These are phyloP conservation scores for Suhomyces pyralidae DNA, from an alignment of 805 yeast species.

Conservation along the genomic window DNA sequence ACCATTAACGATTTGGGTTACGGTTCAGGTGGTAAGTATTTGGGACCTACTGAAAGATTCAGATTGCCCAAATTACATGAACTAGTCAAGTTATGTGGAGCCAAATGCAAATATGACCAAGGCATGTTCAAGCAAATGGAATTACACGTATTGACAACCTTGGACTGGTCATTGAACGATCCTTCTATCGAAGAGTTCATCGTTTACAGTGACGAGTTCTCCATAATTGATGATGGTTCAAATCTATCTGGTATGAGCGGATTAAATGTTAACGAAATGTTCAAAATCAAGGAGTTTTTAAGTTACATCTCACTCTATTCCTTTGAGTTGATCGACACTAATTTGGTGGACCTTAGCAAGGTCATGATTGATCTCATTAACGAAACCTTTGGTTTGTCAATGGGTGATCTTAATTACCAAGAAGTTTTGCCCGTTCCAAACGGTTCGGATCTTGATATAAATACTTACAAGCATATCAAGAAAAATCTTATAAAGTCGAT, in stretches of 20 bases:
- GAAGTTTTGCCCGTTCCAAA: background rate
- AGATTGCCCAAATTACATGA: constrained; percentile 73
- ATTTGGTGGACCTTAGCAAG: constrained; percentile 24
- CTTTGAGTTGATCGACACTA: constrained; percentile 39
- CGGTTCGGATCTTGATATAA: constrained; percentile 2
- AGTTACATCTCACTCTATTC: constrained; percentile 50
- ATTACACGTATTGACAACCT: constrained; percentile 63
- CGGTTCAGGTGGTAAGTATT: constrained; percentile 55
- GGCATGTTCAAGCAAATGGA: constrained; percentile 67
- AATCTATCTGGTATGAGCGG: constrained; percentile 3
- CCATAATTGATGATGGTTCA: constrained; percentile 1
- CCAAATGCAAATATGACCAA: constrained; percentile 48
- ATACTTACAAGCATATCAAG: constrained; percentile 18
- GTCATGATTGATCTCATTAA: constrained; percentile 27
- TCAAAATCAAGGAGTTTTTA: constrained; percentile 48
- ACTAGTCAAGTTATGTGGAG: constrained; percentile 68
- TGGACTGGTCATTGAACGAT: constrained; percentile 70
- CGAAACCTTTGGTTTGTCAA: constrained; percentile 11
- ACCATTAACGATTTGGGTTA: constrained; percentile 40
- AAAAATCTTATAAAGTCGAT: constrained; percentile 25
- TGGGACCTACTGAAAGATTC: constrained; percentile 71
- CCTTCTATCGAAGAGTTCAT: constrained; percentile 48
- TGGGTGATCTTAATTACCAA: constrained; percentile 9
- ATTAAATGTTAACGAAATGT: constrained; percentile 26
- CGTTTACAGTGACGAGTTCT: constrained; percentile 29